Base-by-base conservation (phyloP, 495 filamentous ascomycete species). In the Aspergillus asperescens region DNA sequence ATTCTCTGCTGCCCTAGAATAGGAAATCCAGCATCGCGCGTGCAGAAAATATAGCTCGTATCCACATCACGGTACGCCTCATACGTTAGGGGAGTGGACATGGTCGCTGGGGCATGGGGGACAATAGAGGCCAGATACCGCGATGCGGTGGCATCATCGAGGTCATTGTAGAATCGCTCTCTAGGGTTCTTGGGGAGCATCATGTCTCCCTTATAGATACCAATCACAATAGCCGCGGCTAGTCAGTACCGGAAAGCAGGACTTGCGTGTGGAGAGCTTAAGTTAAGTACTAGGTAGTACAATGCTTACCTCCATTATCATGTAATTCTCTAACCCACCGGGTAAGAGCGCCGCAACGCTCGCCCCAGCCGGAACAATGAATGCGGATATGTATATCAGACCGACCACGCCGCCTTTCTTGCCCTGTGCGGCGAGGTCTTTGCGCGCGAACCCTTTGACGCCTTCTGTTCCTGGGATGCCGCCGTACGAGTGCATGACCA, bases 401-500 rank as follows among this genome's bases (percentile, higher is more conserved):
- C 15, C 44, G 5, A 34, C 44, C 1, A 47, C 19, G 3, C 27
- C 44, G 10, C 44, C 44, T 9, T 10, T 9, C 9, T 34, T 47
- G 7, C 44, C 44, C 5, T 32, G 9, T 18, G 8, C 44, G 10
- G 44, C 27, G 8, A 19, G 15, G 3, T 35, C 44, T 20, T 22
- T 34, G 3, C 20, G 8, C 1, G 27, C 10, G 23, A 40, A 18
- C 16, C 48, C 48, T 22, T 50, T 50, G 7, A 37, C 48, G 6
- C 13, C 7, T 8, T 38, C 34, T 18, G 34, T 40, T 3, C 48
- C 48, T 4, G 48, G 32, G 18, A 38, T 39, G 5, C 48, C 48
- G 10, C 19, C 48, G 25, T 50, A 50, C 12, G 48, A 50, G 25
- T 50, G 34, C 48, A 50, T 41, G 22, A 50, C 20, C n/a, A 50